These are phyloP conservation scores for Actinidia chinensis DNA, from an alignment of 179 eudicot species.

Conservation along the genomic window DNA sequence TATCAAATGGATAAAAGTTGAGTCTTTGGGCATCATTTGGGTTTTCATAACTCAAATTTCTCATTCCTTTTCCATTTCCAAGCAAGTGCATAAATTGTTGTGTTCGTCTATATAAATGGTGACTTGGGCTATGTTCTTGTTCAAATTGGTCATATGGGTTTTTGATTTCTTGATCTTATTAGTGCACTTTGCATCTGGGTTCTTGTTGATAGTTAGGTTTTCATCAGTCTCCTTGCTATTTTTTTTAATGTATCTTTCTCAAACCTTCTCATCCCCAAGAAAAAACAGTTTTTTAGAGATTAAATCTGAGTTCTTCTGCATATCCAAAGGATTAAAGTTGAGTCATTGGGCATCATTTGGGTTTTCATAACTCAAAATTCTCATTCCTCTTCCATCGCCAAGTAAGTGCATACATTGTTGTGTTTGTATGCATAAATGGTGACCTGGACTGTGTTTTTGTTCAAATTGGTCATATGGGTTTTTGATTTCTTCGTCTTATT, in stretches of 20 bases:
- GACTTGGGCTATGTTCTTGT: too few species aligned
- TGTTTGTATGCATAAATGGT: not conserved
- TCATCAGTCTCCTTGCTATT: not conserved
- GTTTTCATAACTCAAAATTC: conserved; percentile 12
- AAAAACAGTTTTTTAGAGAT: conserved; percentile 16
- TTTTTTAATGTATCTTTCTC: not conserved
- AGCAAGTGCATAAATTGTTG: not conserved
- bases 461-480: not conserved
- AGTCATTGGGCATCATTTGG: conserved; percentile 5
- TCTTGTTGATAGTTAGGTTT: not conserved
- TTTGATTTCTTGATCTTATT: conserved; percentile 5
- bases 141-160: not conserved
- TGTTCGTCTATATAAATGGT: not conserved
- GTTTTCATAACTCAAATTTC: conserved; percentile 13
- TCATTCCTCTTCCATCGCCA: not conserved
- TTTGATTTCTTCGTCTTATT: not conserved
- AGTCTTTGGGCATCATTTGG: conserved; percentile 6
- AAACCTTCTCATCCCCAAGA: too few species aligned
- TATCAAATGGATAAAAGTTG: not conserved
- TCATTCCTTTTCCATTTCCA: conserved; percentile 1
- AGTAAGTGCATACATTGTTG: not conserved
- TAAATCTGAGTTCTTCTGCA: conserved; percentile 22
- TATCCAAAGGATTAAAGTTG: not conserved
- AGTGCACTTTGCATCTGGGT: not conserved
- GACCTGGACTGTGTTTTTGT: too few species aligned